phyloP scores from a whole-genome alignment of 1,139 yeast genomes.

The Yamadazyma dendronema region DNA sequence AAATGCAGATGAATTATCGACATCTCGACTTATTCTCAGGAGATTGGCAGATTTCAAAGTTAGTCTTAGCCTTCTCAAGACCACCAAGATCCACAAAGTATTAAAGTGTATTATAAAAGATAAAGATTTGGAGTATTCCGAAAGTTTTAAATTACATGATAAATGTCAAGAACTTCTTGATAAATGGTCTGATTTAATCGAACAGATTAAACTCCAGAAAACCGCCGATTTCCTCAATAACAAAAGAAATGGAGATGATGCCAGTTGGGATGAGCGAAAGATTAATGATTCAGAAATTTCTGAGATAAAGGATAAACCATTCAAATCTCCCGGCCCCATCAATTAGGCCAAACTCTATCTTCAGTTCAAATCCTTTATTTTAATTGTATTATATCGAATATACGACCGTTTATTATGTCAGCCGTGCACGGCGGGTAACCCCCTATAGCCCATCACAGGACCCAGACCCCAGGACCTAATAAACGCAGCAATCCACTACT shows the following conservation, averaged over 20 bases:
- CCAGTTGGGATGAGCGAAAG: constrained; percentile 6
- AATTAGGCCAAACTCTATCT: constrained; percentile 8
- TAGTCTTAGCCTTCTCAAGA: constrained; percentile 51
- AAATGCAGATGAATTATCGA: constrained; percentile 53
- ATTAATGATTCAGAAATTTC: constrained; percentile 37
- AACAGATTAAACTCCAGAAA: constrained; percentile 36
- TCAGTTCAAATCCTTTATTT: neutral
- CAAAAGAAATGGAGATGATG: neutral
- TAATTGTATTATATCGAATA: neutral
- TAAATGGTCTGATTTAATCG: constrained; percentile 45
- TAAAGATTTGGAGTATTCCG: constrained; percentile 41
- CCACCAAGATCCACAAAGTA: constrained; percentile 55
- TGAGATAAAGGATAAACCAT: constrained; percentile 17
- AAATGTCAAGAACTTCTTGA: constrained; percentile 41
- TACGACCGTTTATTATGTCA: neutral
- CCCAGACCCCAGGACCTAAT: neutral
- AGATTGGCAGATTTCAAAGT: constrained; percentile 52
- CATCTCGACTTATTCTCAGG: constrained; percentile 51
- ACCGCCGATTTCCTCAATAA: constrained; percentile 14
- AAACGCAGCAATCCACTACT: constrained; percentile 1
- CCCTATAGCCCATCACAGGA: neutral
- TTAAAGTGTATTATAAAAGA: constrained; percentile 47
- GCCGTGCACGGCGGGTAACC: constrained; percentile 11
- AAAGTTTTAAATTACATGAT: constrained; percentile 49
- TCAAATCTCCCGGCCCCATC: constrained; percentile 8